Percentiles rank a stretch among this genome's conserved stretches.
phyloP scores from a whole-genome alignment of 768 basidiomycete genomes.

The Baorangia bicolor region DNA sequence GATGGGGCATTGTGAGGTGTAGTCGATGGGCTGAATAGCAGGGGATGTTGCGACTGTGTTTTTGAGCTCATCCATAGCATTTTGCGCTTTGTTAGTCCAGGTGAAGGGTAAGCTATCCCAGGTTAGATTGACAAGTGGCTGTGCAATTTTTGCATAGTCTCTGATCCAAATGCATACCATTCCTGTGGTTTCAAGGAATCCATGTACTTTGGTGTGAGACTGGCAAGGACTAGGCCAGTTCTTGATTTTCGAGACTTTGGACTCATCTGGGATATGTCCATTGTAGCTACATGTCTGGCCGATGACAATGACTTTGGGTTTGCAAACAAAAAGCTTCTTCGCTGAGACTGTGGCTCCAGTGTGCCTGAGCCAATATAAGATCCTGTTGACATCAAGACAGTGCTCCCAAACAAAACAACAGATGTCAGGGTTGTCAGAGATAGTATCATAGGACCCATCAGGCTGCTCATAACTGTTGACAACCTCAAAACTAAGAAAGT shows the following conservation, averaged over 20 bases:
- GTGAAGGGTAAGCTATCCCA: constrained; percentile 22
- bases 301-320: constrained; percentile 31
- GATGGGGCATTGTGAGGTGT: not conserved
- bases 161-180: constrained; percentile 32
- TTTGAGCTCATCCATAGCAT: constrained; percentile 22
- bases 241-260: constrained; percentile 24
- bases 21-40: constrained; percentile 10
- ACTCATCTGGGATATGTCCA: constrained; percentile 32
- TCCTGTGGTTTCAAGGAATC: constrained; percentile 31
- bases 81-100: constrained; percentile 1
- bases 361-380: constrained; percentile 27
- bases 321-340: constrained; percentile 33
- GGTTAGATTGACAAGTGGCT: constrained; percentile 28
- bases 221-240: constrained; percentile 31
- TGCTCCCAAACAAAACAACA: constrained; percentile 26
- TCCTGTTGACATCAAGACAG: constrained; percentile 27
- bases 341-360: too few relatives aligned
- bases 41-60: constrained; percentile 3
- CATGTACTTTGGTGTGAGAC: constrained; percentile 14
- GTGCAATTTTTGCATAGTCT: constrained; percentile 23
- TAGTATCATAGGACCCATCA: constrained; percentile 6
- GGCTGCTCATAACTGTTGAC: too few relatives aligned
- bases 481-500: too few relatives aligned
- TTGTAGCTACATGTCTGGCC: constrained; percentile 39
- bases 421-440: constrained; percentile 13